phyloP scores from a whole-genome alignment of 192 early-diverging fungal genomes.

The Rhizoclosmatium globosum region DNA sequence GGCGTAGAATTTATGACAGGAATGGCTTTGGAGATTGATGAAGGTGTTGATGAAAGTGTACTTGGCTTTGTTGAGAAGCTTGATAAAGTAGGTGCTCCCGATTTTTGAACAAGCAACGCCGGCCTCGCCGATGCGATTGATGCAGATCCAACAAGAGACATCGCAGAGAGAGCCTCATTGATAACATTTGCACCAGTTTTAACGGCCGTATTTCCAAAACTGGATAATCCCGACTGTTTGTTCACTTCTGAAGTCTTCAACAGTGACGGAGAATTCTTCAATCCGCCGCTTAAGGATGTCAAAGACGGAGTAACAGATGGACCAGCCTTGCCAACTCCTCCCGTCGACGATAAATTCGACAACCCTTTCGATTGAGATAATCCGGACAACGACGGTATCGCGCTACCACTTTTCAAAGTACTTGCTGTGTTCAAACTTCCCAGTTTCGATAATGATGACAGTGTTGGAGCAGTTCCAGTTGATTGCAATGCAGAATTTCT shows the following conservation, averaged over 20 bases:
- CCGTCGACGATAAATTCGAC: not conserved
- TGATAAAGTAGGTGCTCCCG: not conserved
- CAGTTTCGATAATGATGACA: not conserved
- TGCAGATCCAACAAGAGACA: not conserved
- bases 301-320: not conserved
- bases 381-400: not conserved
- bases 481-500: not conserved
- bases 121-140: not conserved
- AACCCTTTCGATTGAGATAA: not conserved
- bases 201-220: too few relatives aligned
- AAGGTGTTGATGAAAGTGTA: not conserved
- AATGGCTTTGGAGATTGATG: not conserved
- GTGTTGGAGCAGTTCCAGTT: not conserved
- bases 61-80: not conserved
- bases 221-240: too few relatives aligned
- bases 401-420: not conserved
- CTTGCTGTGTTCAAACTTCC: not conserved
- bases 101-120: conserved; percentile 14
- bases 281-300: conserved; percentile 24
- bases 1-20: not conserved
- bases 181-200: not conserved
- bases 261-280: not conserved
- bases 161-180: conserved; percentile 25
- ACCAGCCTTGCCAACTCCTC: not conserved
- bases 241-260: not conserved